Evolutionary conservation across 805 yeast species (phyloP), one percentile per base, ranked within the genome.

Genomic region (Pichia thaimueangensis): DNA sequence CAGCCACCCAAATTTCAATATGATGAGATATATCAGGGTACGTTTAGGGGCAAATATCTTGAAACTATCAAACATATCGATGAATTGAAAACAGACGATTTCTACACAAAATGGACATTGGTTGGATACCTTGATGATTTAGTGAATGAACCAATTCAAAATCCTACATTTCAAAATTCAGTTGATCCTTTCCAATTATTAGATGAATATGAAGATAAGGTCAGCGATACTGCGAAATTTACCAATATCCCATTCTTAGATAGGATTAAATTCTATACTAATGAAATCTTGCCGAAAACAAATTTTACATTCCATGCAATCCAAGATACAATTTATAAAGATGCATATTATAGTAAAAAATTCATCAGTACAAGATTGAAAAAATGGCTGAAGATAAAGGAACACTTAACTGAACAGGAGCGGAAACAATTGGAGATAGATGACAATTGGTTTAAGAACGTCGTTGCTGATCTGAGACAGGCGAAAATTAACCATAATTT

Each of bases 71-170:
- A 42, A 16, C 43, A 45, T 35, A 41, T 43, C n/a, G 48, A 51
- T 22, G 54, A 57, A 24, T 30, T 58, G 4, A 51, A 57, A 37
- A 47, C 59, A 9, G 56, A 56, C 13, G 55, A 55, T 5, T 58
- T 59, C 25, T 58, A 53, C 37, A 37, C 51, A 13, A 60, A 58
- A 37, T 48, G 60, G 41, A 47, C 47, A 23, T 31, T 55, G 4
- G 50, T 60, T 51, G 54, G 57, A n/a, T 50, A 44, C 31, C 30
- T 60, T 8, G 65, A 60, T 42, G 60, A 57, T 22, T 43, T 60
- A 25, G 49, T 60, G 11, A 52, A 58, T 41, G 65, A 60, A 45
- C 57, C 59, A 19, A 47, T 60, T 28, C 56, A 56, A 15, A 35
- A 44, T 2, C 40, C 52, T 2, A 19, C 48, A 0, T 49, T 49